Evolutionary conservation across 345 rosid species (phyloP).

Genomic region (Melaleuca alternifolia): DNA sequence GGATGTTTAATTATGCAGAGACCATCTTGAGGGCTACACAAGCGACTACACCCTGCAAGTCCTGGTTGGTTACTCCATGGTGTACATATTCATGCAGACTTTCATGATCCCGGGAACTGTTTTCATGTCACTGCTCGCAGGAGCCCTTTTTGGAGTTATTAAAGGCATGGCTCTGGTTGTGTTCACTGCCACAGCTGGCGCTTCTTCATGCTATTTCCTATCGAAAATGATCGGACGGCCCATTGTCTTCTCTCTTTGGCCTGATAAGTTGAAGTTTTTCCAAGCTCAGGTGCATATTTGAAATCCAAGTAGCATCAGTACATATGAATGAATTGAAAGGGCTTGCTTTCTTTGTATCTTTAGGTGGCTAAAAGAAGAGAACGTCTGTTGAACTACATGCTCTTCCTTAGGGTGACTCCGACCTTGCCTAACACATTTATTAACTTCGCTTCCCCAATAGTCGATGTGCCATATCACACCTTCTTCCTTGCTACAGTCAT

Average conservation of each 20-base stretch:
- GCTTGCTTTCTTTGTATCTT: neutral
- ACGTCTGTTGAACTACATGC: constrained; percentile 64
- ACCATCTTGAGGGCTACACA: constrained; percentile 72
- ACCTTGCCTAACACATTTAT: constrained; percentile 84
- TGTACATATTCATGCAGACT: constrained; percentile 80
- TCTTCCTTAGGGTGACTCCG: constrained; percentile 82
- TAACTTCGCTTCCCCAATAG: constrained; percentile 83
- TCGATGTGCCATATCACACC: constrained; percentile 74
- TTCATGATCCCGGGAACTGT: constrained; percentile 36
- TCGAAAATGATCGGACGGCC: constrained; percentile 30
- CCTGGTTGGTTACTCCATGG: constrained; percentile 62
- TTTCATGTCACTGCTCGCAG: constrained; percentile 36
- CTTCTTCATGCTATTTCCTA: constrained; percentile 34
- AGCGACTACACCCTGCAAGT: constrained; percentile 78
- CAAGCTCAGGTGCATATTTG: constrained; percentile 55
- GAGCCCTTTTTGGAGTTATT: constrained; percentile 27
- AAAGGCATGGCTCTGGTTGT: constrained; percentile 44
- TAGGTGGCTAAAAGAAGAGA: constrained; percentile 73
- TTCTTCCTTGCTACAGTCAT: constrained; percentile 25
- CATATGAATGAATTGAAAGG: neutral
- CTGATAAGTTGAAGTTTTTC: constrained; percentile 46
- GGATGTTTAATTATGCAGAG: constrained; percentile 27
- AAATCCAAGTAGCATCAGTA: neutral
- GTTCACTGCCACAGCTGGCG: constrained; percentile 50
- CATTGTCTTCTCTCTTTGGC: constrained; percentile 26